phyloP scores from a whole-genome alignment of 768 basidiomycete genomes.

The Psilocybe azurescens region DNA sequence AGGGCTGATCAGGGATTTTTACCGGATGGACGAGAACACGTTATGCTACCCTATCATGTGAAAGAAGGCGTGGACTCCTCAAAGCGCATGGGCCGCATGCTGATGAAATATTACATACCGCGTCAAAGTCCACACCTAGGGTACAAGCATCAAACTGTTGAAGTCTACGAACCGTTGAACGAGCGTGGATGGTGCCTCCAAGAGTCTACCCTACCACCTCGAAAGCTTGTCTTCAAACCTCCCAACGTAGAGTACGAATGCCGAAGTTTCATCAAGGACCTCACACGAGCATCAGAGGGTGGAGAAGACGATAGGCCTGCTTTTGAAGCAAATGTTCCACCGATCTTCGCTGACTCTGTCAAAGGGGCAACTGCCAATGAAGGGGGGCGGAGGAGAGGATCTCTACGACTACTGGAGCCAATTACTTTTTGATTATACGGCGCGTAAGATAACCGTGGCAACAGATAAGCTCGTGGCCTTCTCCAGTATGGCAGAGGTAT shows the following conservation, averaged over 20 bases:
- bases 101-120: too few species aligned
- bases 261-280: too few species aligned
- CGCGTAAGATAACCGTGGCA: background rate
- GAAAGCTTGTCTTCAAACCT: background rate
- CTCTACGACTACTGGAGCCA: background rate
- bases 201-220: background rate
- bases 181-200: constrained; percentile 5
- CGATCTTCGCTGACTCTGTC: too few species aligned
- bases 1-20: background rate
- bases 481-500: constrained; percentile 7
- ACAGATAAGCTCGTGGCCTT: constrained; percentile 1
- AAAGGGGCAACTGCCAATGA: too few species aligned
- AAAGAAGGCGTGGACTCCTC: too few species aligned
- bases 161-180: background rate
- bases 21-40: too few species aligned
- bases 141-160: background rate
- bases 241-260: background rate
- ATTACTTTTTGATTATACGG: background rate
- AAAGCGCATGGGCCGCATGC: too few species aligned
- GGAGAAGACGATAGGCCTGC: too few species aligned
- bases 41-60: too few species aligned
- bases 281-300: too few species aligned
- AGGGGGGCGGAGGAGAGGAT: background rate
- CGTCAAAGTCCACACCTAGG: too few species aligned
- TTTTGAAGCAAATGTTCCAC: too few species aligned